phyloP scores from a whole-genome alignment of 2,329 filamentous ascomycete genomes.

The Beauveria asiatica region DNA sequence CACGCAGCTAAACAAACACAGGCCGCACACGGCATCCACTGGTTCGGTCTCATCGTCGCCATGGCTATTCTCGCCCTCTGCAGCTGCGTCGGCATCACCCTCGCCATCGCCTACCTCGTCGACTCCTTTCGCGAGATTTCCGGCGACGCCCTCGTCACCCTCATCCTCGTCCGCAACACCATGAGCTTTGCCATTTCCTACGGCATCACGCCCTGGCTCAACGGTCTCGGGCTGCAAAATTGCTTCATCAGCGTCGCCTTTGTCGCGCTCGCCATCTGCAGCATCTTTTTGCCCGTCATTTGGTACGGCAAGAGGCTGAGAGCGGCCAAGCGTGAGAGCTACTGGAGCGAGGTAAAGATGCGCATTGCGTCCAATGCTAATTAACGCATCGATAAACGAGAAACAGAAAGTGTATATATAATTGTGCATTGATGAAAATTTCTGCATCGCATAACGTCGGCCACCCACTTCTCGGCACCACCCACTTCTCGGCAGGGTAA shows the following conservation, averaged over 20 bases:
- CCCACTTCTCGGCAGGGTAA: too few species aligned
- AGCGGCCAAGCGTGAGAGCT: conserved; percentile 14
- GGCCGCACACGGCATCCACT: conserved; percentile 29
- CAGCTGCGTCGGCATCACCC: conserved; percentile 26
- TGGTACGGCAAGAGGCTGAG: conserved; percentile 33
- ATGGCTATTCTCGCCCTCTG: conserved; percentile 29
- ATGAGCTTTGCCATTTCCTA: conserved; percentile 29
- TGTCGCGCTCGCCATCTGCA: conserved; percentile 28
- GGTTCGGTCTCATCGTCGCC: conserved; percentile 33
- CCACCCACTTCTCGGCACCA: too few species aligned
- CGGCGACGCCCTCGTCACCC: conserved; percentile 30
- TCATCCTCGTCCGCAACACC: conserved; percentile 31
- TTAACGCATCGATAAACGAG: not conserved
- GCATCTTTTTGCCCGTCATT: conserved; percentile 36
- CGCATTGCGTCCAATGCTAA: conserved; percentile 6
- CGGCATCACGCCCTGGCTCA: conserved; percentile 37
- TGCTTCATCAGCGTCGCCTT: conserved; percentile 34
- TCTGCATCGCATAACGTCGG: not conserved
- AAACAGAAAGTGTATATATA: not conserved
- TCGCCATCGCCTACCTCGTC: conserved; percentile 32
- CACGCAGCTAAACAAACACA: not conserved
- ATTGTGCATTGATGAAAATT: not conserved
- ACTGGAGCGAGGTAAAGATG: conserved; percentile 15
- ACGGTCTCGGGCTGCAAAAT: conserved; percentile 32
- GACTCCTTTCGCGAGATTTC: conserved; percentile 33